Evolutionary conservation across 176 grass and related monocot genomes (phyloP).

Genomic region (Rhynchospora tenuis): DNA sequence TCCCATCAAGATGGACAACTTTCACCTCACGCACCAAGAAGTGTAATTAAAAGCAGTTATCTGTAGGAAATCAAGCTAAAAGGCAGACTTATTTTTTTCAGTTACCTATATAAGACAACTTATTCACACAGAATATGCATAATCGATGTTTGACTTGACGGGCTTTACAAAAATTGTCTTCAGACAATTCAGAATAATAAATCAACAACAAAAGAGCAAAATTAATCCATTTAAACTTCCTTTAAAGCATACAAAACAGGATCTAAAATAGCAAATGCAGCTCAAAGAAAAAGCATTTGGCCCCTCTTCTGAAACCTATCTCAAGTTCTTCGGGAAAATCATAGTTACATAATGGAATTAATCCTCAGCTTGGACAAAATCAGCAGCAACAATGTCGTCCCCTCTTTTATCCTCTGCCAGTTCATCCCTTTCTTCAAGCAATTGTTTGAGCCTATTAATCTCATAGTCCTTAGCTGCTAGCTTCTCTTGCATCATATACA

Average conservation of each 20-base stretch:
- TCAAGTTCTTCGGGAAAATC: neutral
- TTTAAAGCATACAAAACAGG: constrained; percentile 5
- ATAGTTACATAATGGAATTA: constrained; percentile 3
- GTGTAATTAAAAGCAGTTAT: neutral
- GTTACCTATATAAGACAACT: neutral
- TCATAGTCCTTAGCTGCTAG: constrained; percentile 59
- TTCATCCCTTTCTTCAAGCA: constrained; percentile 40
- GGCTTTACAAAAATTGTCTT: neutral
- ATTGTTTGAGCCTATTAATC: constrained; percentile 55
- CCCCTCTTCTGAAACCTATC: neutral
- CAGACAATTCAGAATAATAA: neutral
- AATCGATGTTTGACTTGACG: neutral
- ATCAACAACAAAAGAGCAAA: constrained; percentile 3
- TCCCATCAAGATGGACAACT: neutral
- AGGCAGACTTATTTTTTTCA: neutral
- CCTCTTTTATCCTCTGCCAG: constrained; percentile 25
- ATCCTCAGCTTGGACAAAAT: constrained; percentile 30
- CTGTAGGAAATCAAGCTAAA: neutral
- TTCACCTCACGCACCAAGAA: neutral
- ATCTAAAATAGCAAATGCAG: neutral
- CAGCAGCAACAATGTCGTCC: constrained; percentile 23
- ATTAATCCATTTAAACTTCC: neutral
- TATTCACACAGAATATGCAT: neutral
- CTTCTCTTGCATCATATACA: constrained; percentile 73
- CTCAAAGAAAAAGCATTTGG: neutral